Evolutionary conservation across 2,329 filamentous ascomycete genomes (phyloP).

Genomic region (Arachnopeziza araneosa): DNA sequence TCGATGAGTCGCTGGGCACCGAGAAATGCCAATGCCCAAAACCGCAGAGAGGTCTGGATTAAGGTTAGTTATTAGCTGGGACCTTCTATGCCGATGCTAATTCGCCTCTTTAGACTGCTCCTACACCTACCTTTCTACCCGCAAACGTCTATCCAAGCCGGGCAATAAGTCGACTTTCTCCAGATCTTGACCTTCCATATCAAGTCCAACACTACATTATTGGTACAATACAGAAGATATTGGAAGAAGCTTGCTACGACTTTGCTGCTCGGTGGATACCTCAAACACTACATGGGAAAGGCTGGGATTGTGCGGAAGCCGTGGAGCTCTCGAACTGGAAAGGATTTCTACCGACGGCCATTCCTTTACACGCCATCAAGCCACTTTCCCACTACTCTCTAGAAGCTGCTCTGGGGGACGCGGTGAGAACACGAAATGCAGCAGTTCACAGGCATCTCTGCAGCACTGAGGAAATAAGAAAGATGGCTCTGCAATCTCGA

Average conservation of each 20-base stretch:
- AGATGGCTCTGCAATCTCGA: slow-evolving; percentile 23
- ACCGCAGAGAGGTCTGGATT: not conserved
- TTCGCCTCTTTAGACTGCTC: not conserved
- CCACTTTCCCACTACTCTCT: slow-evolving; percentile 16
- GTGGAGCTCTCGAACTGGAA: slow-evolving; percentile 29
- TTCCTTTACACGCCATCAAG: slow-evolving; percentile 20
- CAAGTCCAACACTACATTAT: slow-evolving; percentile 32
- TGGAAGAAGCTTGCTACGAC: slow-evolving; percentile 30
- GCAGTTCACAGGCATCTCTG: slow-evolving; percentile 29
- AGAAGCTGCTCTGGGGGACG: slow-evolving; percentile 19
- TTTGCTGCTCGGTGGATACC: slow-evolving; percentile 28
- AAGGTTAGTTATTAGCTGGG: not conserved
- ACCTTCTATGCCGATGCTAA: not conserved
- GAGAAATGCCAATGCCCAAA: not conserved
- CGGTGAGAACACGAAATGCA: slow-evolving; percentile 26
- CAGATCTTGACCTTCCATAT: slow-evolving; percentile 28
- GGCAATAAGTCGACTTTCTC: not conserved
- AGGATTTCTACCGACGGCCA: slow-evolving; percentile 15
- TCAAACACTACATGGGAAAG: slow-evolving; percentile 16
- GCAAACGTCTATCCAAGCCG: not conserved
- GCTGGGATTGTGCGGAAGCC: slow-evolving; percentile 27
- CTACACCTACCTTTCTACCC: not conserved
- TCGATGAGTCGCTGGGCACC: not conserved
- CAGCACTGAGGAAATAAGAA: slow-evolving; percentile 23
- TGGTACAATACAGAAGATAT: slow-evolving; percentile 26